Evolutionary conservation across 306 rosid species (phyloP), one percentile per base, ranked within the genome.

Genomic region (Rosa chinensis): DNA sequence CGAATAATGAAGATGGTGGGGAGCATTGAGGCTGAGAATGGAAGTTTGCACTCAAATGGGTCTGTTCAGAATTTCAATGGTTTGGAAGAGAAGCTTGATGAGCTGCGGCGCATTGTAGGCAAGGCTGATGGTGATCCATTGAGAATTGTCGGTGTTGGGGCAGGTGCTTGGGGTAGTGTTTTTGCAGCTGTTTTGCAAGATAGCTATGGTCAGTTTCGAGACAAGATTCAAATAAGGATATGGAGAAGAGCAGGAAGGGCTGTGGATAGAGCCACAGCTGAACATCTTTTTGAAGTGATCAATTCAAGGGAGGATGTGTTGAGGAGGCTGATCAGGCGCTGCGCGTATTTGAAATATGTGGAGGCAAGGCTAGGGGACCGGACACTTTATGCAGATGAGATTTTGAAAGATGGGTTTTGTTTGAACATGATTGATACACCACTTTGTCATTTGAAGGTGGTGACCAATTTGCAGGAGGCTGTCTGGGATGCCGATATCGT

Each of bases 161-260:
- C 98, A 3, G 98, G 98, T 59, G 98, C 98, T 8, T 94, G 98
- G 97, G 98, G 98, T 1, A 94, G 98, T 84, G 97, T 92, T 5
- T 92, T 94, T 84, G 92, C 91, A 39, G 89, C 98, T 10, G 48
- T 90, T 64, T 62, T 94, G 56, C 98, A 94, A 81, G 98, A 94
- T 14, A 87, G 77, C 78, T 94, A 92, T 69, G 97, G 97, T 28
- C 93, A 89, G 61, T 89, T 89, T 59, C 85, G 98, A 63, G 97
- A 94, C 62, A 94, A 94, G 82, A 73, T 92, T 35, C 97, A 89
- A 40, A 87, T 92, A 76, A 73, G 98, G 74, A 94, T 90, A 87
- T 92, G 98, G 97, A 86, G 97, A 82, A 87, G 98, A 74, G 47
- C 94, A 18, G 97, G 98, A 59, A 87, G 90, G 52, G 75, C 85